Evolutionary conservation across 257 asterid genomes (phyloP).

Genomic region (Cordia subcordata): DNA sequence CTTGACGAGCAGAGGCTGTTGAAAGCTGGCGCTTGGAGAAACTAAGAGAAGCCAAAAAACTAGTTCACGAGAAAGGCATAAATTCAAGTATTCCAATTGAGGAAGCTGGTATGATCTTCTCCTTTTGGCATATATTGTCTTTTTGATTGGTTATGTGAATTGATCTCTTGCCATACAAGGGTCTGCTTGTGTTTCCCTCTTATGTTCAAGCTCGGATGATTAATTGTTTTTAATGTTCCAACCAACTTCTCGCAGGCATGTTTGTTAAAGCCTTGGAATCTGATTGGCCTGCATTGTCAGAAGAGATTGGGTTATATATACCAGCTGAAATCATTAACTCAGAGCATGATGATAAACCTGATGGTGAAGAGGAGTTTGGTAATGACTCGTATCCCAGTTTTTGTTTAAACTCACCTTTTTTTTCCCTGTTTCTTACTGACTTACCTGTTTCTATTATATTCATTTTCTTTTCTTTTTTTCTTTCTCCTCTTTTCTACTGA

Average conservation of each 20-base stretch:
- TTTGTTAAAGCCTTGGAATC: constrained; percentile 52
- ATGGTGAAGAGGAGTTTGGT: constrained; percentile 79
- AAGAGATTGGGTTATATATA: constrained; percentile 82
- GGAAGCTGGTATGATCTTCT: constrained; percentile 59
- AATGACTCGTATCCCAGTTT: constrained; percentile 17
- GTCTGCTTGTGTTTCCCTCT: not conserved
- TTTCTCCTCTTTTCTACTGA: too few relatives aligned
- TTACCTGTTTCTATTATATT: too few relatives aligned
- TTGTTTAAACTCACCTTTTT: not conserved
- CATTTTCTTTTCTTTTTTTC: too few relatives aligned
- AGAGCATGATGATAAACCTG: constrained; percentile 86
- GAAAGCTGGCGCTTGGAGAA: constrained; percentile 71
- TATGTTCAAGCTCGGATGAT: not conserved
- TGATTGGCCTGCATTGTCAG: constrained; percentile 58
- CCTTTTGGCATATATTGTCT: constrained; percentile 2
- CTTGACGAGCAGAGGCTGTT: constrained; percentile 51
- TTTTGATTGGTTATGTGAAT: not conserved
- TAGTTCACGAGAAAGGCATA: constrained; percentile 36
- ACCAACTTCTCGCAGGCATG: constrained; percentile 31
- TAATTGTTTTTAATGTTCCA: not conserved
- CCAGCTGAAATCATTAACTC: constrained; percentile 52
- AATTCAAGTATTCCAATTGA: constrained; percentile 55
- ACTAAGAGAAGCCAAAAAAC: constrained; percentile 45
- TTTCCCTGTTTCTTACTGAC: not conserved
- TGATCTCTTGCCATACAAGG: not conserved